A percentile compares a stretch with the other conserved stretches of the same genome.
Evolutionary conservation across 2,329 filamentous ascomycete genomes (phyloP).

Genomic region (Trichoderma harzianum): DNA sequence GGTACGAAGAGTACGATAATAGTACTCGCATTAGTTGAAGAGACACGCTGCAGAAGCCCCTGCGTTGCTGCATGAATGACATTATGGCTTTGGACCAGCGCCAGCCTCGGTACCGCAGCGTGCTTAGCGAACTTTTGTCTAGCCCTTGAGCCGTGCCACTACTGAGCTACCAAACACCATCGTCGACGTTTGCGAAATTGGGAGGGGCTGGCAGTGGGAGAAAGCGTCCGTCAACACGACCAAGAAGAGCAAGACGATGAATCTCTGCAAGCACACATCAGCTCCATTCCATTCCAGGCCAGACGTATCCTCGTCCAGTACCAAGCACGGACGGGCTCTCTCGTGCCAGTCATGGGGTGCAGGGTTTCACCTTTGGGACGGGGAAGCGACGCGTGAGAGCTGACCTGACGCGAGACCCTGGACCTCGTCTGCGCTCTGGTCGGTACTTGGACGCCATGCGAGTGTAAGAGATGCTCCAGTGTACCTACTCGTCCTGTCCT

Average conservation of each 20-base stretch:
- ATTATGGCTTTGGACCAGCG: not conserved
- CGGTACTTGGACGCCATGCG: not conserved
- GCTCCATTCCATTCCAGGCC: too few species aligned
- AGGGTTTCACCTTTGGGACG: not conserved
- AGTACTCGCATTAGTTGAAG: not conserved
- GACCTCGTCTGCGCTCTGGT: not conserved
- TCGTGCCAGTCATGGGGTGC: slow-evolving; percentile 7
- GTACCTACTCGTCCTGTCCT: not conserved
- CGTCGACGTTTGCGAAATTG: not conserved
- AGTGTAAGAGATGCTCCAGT: not conserved
- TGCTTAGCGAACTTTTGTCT: slow-evolving; percentile 16
- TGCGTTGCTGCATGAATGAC: slow-evolving; percentile 17
- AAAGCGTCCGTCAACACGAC: not conserved
- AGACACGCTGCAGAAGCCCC: slow-evolving; percentile 5
- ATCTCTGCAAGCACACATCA: too few species aligned
- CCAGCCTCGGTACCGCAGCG: slow-evolving; percentile 11
- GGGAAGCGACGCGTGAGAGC: slow-evolving; percentile 10
- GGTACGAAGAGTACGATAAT: not conserved
- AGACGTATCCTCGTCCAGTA: too few species aligned
- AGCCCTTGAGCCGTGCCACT: not conserved
- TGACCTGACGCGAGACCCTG: slow-evolving; percentile 14
- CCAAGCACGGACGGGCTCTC: not conserved
- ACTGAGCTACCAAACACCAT: not conserved
- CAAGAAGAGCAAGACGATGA: too few species aligned
- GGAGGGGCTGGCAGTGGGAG: not conserved